These are phyloP conservation scores for Babesia gibsoni DNA, from an alignment of 169 alveolate genomes.

Conservation along the genomic window DNA sequence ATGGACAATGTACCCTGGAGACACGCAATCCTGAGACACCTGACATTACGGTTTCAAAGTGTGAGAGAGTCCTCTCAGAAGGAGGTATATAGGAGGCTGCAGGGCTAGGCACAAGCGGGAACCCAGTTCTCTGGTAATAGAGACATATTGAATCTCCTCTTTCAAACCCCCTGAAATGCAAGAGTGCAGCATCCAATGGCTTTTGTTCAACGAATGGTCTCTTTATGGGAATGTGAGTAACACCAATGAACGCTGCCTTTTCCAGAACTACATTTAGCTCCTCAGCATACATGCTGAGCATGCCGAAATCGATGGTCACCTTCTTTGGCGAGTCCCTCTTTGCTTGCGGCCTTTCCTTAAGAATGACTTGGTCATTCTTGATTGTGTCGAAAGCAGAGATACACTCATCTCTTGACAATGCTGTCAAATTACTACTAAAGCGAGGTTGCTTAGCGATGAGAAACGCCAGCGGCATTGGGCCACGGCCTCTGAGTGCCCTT, in stretches of 20 bases:
- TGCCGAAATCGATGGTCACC: constrained; percentile 7
- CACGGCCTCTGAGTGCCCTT: neutral
- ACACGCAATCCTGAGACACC: constrained; percentile 56
- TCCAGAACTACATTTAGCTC: constrained; percentile 35
- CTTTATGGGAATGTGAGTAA: constrained; percentile 26
- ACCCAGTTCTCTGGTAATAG: constrained; percentile 10
- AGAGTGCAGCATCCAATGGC: constrained; percentile 25
- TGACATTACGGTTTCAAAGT: constrained; percentile 47
- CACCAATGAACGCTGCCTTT: constrained; percentile 50
- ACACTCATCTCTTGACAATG: neutral
- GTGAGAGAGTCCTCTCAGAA: constrained; percentile 11
- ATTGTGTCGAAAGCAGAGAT: constrained; percentile 20
- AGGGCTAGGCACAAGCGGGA: constrained; percentile 53
- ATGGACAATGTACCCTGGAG: constrained; percentile 37
- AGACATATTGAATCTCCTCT: constrained; percentile 46
- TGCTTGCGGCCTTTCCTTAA: neutral
- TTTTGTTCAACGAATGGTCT: neutral
- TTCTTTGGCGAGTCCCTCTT: neutral
- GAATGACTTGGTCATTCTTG: constrained; percentile 12
- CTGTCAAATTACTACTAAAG: neutral
- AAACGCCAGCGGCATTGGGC: neutral
- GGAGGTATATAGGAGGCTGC: constrained; percentile 34
- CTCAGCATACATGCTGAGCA: constrained; percentile 27
- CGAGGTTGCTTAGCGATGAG: neutral
- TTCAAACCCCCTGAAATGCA: constrained; percentile 63